Conservation (phyloP, 768 basidiomycete genomes). For the Goffeauzyma gilvescens region DNA sequence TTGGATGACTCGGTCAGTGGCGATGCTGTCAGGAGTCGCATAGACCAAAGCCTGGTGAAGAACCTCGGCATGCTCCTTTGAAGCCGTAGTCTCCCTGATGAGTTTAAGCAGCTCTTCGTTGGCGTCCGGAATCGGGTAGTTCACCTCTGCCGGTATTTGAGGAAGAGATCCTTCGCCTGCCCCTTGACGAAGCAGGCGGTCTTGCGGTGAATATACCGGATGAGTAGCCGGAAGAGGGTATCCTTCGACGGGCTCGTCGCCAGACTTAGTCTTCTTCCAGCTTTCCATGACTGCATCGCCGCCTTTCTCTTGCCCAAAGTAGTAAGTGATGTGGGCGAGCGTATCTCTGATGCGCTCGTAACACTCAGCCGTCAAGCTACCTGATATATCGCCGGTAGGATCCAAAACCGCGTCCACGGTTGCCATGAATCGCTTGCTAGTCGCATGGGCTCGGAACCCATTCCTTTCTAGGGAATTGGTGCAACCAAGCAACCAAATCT, state of each 20-base stretch:
- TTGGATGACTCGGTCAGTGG: slow-evolving; percentile 50
- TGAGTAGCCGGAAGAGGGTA: slow-evolving; percentile 22
- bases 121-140: slow-evolving; percentile 43
- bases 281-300: slow-evolving; percentile 46
- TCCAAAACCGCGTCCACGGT: slow-evolving; percentile 54
- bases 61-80: slow-evolving; percentile 57
- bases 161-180: slow-evolving; percentile 3
- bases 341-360: slow-evolving; percentile 62
- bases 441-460: slow-evolving; percentile 43
- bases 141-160: slow-evolving; percentile 8
- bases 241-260: slow-evolving; percentile 44
- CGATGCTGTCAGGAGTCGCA: slow-evolving; percentile 52
- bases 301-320: slow-evolving; percentile 36
- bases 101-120: slow-evolving; percentile 60
- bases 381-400: slow-evolving; percentile 22
- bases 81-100: slow-evolving; percentile 69
- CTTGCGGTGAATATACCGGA: slow-evolving; percentile 35
- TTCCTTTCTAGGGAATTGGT: slow-evolving; percentile 49
- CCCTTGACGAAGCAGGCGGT: slow-evolving; percentile 42
- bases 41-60: slow-evolving; percentile 52
- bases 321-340: slow-evolving; percentile 60
- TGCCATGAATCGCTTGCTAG: slow-evolving; percentile 54
- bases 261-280: slow-evolving; percentile 63
- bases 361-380: slow-evolving; percentile 57
- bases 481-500: slow-evolving; percentile 73